These are phyloP conservation scores for Geranium rotundifolium DNA, from an alignment of 345 rosid species.

Conservation along the genomic window DNA sequence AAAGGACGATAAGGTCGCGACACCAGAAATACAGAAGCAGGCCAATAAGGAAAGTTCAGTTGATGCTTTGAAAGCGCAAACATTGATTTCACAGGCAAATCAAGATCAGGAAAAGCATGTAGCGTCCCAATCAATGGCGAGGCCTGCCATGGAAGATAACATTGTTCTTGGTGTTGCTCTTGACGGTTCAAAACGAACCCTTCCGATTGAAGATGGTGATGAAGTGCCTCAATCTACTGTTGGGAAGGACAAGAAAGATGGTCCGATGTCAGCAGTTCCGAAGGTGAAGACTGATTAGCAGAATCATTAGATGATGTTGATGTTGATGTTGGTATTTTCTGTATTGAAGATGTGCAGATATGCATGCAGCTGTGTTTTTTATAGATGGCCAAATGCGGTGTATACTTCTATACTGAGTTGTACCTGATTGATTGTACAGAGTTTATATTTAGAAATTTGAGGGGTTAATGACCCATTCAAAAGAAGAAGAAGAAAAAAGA, in stretches of 20 bases:
- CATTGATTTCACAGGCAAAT: too few species aligned
- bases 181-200: conserved; percentile 78
- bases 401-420: not conserved
- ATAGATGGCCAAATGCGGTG: not conserved
- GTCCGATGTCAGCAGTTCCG: conserved; percentile 23
- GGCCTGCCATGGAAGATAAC: conserved; percentile 60
- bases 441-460: too few species aligned
- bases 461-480: too few species aligned
- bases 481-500: too few species aligned
- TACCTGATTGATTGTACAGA: too few species aligned
- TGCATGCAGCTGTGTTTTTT: conserved; percentile 31
- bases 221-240: conserved; percentile 17
- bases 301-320: not conserved
- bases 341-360: conserved; percentile 11
- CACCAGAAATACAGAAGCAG: not conserved
- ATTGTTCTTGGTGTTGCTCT: conserved; percentile 81
- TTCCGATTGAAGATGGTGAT: conserved; percentile 67
- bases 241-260: conserved; percentile 32
- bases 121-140: conserved; percentile 19
- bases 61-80: not conserved
- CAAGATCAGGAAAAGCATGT: conserved; percentile 16
- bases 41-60: not conserved
- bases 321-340: not conserved
- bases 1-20: conserved; percentile 17
- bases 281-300: conserved; percentile 10